phyloP scores from a whole-genome alignment of 108 stramenopile genomes.

The Mediolabrus comicus region DNA sequence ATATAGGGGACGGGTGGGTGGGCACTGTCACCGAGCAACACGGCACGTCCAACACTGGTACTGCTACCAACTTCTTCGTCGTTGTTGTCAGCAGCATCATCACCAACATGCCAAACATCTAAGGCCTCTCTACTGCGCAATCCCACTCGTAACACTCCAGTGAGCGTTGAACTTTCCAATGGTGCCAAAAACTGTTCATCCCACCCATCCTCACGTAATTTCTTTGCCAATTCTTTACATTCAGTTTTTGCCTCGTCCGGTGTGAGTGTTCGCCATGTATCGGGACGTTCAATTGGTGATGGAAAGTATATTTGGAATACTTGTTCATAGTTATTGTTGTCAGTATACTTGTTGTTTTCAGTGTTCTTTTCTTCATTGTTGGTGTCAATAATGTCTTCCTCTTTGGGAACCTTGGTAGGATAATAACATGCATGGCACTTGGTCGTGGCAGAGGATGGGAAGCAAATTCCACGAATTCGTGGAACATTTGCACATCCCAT shows the following conservation, averaged over 20 bases:
- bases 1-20: slow-evolving; percentile 73
- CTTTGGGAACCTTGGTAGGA: slow-evolving; percentile 40
- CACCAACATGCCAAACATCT: slow-evolving; percentile 53
- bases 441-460: slow-evolving; percentile 58
- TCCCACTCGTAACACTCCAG: slow-evolving; percentile 44
- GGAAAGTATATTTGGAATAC: slow-evolving; percentile 75
- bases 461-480: slow-evolving; percentile 43
- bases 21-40: slow-evolving; percentile 64
- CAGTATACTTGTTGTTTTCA: not conserved
- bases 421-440: slow-evolving; percentile 69
- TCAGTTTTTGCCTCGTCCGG: slow-evolving; percentile 46
- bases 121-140: slow-evolving; percentile 32
- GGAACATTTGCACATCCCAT: slow-evolving; percentile 59
- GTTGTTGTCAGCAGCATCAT: no score
- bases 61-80: slow-evolving; percentile 15
- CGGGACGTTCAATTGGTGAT: slow-evolving; percentile 32
- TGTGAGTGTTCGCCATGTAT: slow-evolving; percentile 57
- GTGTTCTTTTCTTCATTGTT: not conserved
- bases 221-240: slow-evolving; percentile 47
- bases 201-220: slow-evolving; percentile 59
- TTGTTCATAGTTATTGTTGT: slow-evolving; percentile 33
- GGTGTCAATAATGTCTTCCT: not conserved
- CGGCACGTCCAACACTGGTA: slow-evolving; percentile 32
- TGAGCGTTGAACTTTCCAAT: slow-evolving; percentile 34
- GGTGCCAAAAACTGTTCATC: slow-evolving; percentile 56